Percentiles rank a stretch among this genome's conserved stretches.
These are phyloP conservation scores for Chlamydomonas asymmetrica DNA, from an alignment of 139 green algal species.

Conservation along the genomic window DNA sequence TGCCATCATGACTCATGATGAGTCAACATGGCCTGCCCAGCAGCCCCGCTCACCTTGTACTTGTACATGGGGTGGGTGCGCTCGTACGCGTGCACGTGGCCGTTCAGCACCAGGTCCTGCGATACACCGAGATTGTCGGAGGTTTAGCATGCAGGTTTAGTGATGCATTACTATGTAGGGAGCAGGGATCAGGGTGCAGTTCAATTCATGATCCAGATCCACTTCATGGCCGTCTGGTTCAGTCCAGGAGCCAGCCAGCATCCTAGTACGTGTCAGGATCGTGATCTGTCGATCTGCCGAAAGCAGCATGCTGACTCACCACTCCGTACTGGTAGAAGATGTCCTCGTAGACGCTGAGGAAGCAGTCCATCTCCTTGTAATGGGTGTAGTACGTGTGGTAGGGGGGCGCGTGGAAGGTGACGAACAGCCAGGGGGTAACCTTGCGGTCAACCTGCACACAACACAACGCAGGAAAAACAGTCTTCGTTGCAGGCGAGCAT, in stretches of 20 bases:
- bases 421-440: conserved; percentile 6
- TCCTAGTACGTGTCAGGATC: background rate
- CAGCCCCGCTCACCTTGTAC: background rate
- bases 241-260: background rate
- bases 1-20: no score
- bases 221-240: background rate
- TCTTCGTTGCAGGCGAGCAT: background rate
- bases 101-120: conserved; percentile 42
- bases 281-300: background rate
- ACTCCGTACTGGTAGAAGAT: conserved; percentile 36
- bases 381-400: conserved; percentile 32
- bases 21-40: no score
- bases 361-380: conserved; percentile 50
- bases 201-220: background rate
- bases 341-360: conserved; percentile 37
- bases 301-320: background rate
- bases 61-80: conserved; percentile 44
- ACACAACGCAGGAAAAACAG: background rate
- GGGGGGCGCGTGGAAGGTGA: conserved; percentile 5
- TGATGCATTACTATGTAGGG: background rate
- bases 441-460: background rate
- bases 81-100: conserved; percentile 53
- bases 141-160: background rate
- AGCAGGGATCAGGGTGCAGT: background rate
- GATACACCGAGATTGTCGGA: background rate